Conservation (phyloP, 1,284 basidiomycete genomes). For the Leccinum griseonigrum region DNA sequence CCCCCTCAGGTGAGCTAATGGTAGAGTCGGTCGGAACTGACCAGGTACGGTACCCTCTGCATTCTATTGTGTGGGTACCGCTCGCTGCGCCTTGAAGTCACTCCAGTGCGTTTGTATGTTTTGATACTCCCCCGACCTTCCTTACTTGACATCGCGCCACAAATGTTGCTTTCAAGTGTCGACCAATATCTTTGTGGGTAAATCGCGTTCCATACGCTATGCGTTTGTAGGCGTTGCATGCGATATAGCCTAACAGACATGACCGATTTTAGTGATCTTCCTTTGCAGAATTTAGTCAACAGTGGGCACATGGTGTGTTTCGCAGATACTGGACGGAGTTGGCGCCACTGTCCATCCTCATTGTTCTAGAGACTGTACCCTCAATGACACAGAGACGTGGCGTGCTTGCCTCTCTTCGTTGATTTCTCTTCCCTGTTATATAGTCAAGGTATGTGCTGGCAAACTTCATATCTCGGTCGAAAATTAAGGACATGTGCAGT, state of each 20-base stretch:
- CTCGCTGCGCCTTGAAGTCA: neutral
- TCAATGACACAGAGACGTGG: constrained; percentile 6
- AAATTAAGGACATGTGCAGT: constrained; percentile 20
- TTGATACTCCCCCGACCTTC: neutral
- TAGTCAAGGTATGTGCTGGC: constrained; percentile 14
- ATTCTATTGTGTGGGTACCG: neutral
- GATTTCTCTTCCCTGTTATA: constrained; percentile 17
- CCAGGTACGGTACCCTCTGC: neutral
- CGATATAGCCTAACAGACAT: neutral
- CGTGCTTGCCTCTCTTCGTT: neutral
- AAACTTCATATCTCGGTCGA: constrained; percentile 9
- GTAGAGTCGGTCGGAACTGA: neutral
- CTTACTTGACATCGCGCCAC: constrained; percentile 19
- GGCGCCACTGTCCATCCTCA: constrained; percentile 12
- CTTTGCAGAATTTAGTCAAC: neutral
- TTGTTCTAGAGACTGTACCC: neutral
- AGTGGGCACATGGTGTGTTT: constrained; percentile 6
- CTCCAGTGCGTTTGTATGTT: constrained; percentile 18
- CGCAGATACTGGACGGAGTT: constrained; percentile 10
- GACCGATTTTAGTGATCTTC: neutral
- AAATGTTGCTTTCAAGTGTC: constrained; percentile 18
- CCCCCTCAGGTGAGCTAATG: neutral
- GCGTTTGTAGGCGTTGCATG: constrained; percentile 1
- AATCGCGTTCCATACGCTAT: constrained; percentile 6
- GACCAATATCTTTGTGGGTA: constrained; percentile 1